A percentile compares a stretch with the other conserved stretches of the same genome.
phyloP scores from a whole-genome alignment of 257 asterid species.

The Henckelia pumila region DNA sequence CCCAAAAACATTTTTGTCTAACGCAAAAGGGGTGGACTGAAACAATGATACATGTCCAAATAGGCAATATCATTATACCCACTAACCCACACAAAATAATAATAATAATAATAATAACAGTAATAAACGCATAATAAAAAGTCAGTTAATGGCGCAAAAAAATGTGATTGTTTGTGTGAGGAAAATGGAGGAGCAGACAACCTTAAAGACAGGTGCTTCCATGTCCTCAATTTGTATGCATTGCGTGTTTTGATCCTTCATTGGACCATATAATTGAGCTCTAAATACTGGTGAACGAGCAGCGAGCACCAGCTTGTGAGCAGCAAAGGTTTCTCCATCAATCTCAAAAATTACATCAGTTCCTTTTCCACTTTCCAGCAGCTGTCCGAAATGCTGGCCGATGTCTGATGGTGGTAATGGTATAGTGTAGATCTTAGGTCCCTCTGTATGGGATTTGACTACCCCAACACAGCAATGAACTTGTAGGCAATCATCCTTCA shows the following conservation, averaged over 20 bases:
- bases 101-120: neutral
- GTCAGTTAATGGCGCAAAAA: neutral
- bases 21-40: neutral
- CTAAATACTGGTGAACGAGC: slow-evolving; percentile 96
- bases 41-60: neutral
- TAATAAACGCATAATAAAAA: too few species aligned
- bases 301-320: slow-evolving; percentile 91
- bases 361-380: slow-evolving; percentile 73
- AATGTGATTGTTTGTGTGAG: neutral
- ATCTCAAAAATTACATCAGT: slow-evolving; percentile 69
- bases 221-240: slow-evolving; percentile 72
- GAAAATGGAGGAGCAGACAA: slow-evolving; percentile 20
- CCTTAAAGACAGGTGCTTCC: slow-evolving; percentile 92
- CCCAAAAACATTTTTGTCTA: neutral
- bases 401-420: slow-evolving; percentile 80
- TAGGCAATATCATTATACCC: neutral
- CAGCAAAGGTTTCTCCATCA: slow-evolving; percentile 69
- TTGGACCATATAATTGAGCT: slow-evolving; percentile 93
- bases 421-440: slow-evolving; percentile 77
- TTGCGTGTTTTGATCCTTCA: slow-evolving; percentile 78
- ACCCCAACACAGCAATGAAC: slow-evolving; percentile 96
- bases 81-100: neutral
- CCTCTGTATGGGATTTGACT: slow-evolving; percentile 79
- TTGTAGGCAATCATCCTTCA: slow-evolving; percentile 82
- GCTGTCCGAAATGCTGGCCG: slow-evolving; percentile 78